Evolutionary conservation across 2,329 filamentous ascomycete genomes (phyloP), one percentile per base, ranked within the genome.

Genomic region (Graphiopsis chlorocephala): DNA sequence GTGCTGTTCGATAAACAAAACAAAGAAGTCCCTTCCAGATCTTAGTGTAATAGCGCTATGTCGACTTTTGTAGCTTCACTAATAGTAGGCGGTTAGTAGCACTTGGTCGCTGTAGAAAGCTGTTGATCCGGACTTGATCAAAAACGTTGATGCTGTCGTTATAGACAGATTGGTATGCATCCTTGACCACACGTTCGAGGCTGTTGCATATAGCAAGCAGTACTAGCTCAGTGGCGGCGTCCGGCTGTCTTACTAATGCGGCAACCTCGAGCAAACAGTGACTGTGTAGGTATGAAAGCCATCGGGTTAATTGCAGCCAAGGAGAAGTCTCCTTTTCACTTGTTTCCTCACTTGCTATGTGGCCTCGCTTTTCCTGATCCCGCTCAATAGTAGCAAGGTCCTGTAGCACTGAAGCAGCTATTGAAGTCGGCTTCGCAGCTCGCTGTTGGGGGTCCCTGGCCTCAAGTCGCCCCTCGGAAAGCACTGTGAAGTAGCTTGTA

Each of bases 21-120:
- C 63, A 66, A 7, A 71, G 62, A 23, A 69, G 66, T 14, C 56
- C 48, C 55, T 69, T 67, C 68, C 63, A 71, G 12, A 68, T 10
- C 35, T 53, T n/a, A 12, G 66, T 68, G 33, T 69, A 69, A 17
- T 29, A 28, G 11, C 65, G 60, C 35, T 52, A 71, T 1, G 67
- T 68, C 2, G 38, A 35, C 29, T 65, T 68, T 29, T 65, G 31
- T 2, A 69, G 62, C 38, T 69, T 69, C 5, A 70, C 55, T 48
- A 68, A 64, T 15, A 66, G 29, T 11, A 65, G 53, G 23, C 63
- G 65, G 10, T 67, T 48, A 14, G 50, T 38, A 29, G 25, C 28
- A 11, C 62, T 35, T 48, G 45, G 42, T n/a, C 58, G 33, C 23
- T 52, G 28, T 1, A 69, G 53, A 23, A 69, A 69, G 50, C 61